These are phyloP conservation scores for Trichomonas vaginalis DNA, from an alignment of 208 protist genomes.

Conservation along the genomic window DNA sequence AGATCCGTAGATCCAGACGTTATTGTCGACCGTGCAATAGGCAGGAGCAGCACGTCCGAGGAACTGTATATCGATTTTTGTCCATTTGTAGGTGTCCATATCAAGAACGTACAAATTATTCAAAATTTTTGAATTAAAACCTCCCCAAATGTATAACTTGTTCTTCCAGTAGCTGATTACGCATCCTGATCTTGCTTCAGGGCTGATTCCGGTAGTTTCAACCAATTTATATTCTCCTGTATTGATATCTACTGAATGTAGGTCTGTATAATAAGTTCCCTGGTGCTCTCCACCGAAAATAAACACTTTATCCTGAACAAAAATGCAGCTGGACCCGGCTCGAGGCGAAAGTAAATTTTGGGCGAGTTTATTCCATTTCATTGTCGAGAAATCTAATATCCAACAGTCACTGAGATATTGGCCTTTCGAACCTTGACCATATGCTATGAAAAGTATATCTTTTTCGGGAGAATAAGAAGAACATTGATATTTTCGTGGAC, in stretches of 20 bases:
- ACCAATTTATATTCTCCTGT: not conserved
- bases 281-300: not conserved
- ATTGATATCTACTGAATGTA: not conserved
- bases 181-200: not conserved
- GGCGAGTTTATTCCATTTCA: not conserved
- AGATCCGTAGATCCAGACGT: not conserved
- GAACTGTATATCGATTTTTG: not conserved
- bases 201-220: not conserved
- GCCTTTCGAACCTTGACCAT: not conserved
- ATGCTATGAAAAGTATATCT: not conserved
- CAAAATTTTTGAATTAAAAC: not conserved
- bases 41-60: not conserved
- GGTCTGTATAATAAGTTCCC: not conserved
- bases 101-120: not conserved
- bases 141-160: not conserved
- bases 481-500: not conserved
- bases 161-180: not conserved
- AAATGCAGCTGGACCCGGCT: not conserved
- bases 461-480: not conserved
- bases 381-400: not conserved
- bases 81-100: not conserved
- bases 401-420: not conserved
- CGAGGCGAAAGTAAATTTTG: not conserved
- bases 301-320: not conserved
- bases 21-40: not conserved